Conservation (phyloP, 352 stramenopile species). For the Phytophthora capsici region DNA sequence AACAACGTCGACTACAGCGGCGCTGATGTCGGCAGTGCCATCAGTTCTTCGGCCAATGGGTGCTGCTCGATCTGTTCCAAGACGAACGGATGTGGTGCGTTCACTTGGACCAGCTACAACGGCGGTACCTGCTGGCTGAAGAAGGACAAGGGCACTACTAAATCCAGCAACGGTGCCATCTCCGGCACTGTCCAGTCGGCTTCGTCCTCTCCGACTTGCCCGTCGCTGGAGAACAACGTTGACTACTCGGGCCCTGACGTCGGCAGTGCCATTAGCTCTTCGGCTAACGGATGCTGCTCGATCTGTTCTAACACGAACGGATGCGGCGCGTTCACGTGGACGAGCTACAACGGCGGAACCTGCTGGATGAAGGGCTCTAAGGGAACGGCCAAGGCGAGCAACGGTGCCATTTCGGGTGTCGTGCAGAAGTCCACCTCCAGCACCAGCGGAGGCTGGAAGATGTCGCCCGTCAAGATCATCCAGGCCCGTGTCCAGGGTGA, state of each 20-base stretch:
- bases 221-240: constrained; percentile 4
- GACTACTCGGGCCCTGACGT: background rate
- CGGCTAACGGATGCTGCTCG: constrained; percentile 4
- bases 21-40: background rate
- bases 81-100: background rate
- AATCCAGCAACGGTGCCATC: background rate
- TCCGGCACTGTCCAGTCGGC: background rate
- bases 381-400: background rate
- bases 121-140: background rate
- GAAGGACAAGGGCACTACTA: background rate
- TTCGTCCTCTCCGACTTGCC: constrained; percentile 2
- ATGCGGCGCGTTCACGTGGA: constrained; percentile 6
- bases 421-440: background rate
- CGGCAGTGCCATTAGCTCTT: background rate
- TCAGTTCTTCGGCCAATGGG: background rate
- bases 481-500: constrained; percentile 59
- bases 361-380: constrained; percentile 1
- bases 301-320: background rate
- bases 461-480: constrained; percentile 49
- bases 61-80: constrained; percentile 7
- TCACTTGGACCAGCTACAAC: constrained; percentile 1
- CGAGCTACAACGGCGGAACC: constrained; percentile 3
- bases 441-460: constrained; percentile 18
- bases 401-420: background rate
- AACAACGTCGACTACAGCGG: constrained; percentile 2